Percentiles rank a stretch among this genome's conserved stretches.
Evolutionary conservation across 1,139 yeast species (phyloP).

Genomic region (Blastobotrys illinoisensis): DNA sequence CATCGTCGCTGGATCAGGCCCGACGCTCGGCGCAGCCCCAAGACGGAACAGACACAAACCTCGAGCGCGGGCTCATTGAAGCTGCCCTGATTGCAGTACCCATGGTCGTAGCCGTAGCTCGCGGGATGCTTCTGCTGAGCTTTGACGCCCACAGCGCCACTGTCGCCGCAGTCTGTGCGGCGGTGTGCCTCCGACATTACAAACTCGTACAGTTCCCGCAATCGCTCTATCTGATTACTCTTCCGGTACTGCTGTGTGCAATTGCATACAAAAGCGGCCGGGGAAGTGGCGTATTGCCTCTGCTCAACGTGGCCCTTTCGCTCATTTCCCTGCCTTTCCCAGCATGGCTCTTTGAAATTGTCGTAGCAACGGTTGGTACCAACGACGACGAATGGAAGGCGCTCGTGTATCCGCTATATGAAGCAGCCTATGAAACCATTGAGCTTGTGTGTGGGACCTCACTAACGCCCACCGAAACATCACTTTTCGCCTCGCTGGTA

Average conservation of each 20-base stretch:
- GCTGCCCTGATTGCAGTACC: background rate
- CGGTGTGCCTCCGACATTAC: background rate
- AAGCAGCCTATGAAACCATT: conserved; percentile 8
- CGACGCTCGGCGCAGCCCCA: background rate
- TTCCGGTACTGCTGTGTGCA: background rate
- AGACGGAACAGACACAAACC: background rate
- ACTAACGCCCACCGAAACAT: conserved; percentile 21
- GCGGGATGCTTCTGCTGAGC: background rate
- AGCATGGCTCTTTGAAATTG: background rate
- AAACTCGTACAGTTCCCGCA: conserved; percentile 1
- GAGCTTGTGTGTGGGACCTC: conserved; percentile 19
- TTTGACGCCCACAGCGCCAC: background rate
- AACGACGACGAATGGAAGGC: background rate
- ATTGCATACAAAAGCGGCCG: background rate
- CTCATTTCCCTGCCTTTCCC: background rate
- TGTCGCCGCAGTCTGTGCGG: background rate
- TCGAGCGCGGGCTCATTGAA: background rate
- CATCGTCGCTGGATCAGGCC: background rate
- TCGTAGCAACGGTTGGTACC: background rate
- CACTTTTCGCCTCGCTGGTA: conserved; percentile 21
- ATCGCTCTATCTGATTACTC: conserved; percentile 3
- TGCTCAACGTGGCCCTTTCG: background rate
- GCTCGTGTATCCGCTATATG: background rate
- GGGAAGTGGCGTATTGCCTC: background rate
- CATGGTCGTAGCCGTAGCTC: background rate